Evolutionary conservation across 495 filamentous ascomycete species (phyloP).

Genomic region (Penicillium psychrofluorescens): DNA sequence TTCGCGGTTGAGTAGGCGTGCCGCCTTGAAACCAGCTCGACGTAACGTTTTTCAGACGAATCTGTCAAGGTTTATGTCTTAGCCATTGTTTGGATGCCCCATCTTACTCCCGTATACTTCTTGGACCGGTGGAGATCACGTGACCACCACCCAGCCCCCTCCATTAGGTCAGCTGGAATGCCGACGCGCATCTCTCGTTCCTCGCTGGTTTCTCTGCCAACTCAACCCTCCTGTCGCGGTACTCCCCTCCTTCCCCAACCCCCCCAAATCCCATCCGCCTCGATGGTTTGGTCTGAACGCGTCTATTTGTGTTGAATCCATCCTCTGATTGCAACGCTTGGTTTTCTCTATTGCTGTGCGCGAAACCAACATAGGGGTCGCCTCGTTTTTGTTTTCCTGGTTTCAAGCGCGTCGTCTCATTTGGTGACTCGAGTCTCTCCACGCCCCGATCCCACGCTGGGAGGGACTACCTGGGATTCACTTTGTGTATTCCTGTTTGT

Average conservation of each 20-base stretch:
- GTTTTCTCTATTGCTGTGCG: background rate
- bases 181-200: slow-evolving; percentile 18
- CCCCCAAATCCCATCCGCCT: background rate
- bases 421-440: background rate
- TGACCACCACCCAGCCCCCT: slow-evolving; percentile 17
- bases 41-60: too few species aligned
- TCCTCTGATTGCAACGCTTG: background rate
- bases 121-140: background rate
- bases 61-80: too few species aligned
- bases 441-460: slow-evolving; percentile 33
- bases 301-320: slow-evolving; percentile 1
- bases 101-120: too few species aligned
- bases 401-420: slow-evolving; percentile 32
- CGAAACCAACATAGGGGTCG: too few species aligned
- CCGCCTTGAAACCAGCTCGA: too few species aligned
- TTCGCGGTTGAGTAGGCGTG: too few species aligned
- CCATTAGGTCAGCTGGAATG: slow-evolving; percentile 15
- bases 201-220: slow-evolving; percentile 19
- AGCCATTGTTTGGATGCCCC: too few species aligned
- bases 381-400: slow-evolving; percentile 29
- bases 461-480: slow-evolving; percentile 19
- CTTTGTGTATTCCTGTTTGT: background rate
- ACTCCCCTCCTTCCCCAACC: slow-evolving; percentile 7
- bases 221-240: slow-evolving; percentile 6
- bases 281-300: slow-evolving; percentile 11